Evolutionary conservation across 2,329 filamentous ascomycete species (phyloP).

Genomic region (Aspergillus ochraceus): DNA sequence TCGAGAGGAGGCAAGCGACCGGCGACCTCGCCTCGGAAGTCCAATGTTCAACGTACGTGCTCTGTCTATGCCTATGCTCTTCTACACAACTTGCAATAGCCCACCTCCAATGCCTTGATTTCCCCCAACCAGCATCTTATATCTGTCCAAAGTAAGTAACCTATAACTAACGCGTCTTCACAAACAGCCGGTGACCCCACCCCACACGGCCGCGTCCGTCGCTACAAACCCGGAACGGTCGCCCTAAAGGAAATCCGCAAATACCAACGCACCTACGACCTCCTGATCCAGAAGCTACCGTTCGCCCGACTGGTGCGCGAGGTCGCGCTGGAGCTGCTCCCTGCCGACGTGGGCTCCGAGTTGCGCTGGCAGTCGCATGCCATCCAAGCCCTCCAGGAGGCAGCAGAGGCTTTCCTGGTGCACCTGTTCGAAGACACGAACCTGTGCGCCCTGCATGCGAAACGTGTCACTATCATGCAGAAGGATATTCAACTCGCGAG

Average conservation of each 20-base stretch:
- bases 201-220: constrained; percentile 59
- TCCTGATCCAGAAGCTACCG: constrained; percentile 67
- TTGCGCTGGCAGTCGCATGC: constrained; percentile 96
- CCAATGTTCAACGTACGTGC: constrained; percentile 41
- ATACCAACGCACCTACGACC: constrained; percentile 86
- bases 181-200: constrained; percentile 69
- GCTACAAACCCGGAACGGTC: constrained; percentile 77
- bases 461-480: constrained; percentile 95
- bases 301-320: constrained; percentile 52
- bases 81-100: not conserved
- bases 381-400: constrained; percentile 89
- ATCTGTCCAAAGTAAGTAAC: no score
- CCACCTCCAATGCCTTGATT: no score
- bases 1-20: constrained; percentile 23
- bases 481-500: constrained; percentile 95
- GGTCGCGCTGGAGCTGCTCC: constrained; percentile 57
- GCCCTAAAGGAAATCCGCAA: constrained; percentile 88
- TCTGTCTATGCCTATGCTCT: not conserved
- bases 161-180: constrained; percentile 1
- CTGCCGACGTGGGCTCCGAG: constrained; percentile 61
- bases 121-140: no score
- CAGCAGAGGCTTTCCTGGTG: constrained; percentile 92
- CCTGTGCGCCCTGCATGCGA: constrained; percentile 93
- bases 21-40: constrained; percentile 22
- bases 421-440: constrained; percentile 97